phyloP scores from a whole-genome alignment of 164 flowering plant species.

The Stephania yunnanensis region DNA sequence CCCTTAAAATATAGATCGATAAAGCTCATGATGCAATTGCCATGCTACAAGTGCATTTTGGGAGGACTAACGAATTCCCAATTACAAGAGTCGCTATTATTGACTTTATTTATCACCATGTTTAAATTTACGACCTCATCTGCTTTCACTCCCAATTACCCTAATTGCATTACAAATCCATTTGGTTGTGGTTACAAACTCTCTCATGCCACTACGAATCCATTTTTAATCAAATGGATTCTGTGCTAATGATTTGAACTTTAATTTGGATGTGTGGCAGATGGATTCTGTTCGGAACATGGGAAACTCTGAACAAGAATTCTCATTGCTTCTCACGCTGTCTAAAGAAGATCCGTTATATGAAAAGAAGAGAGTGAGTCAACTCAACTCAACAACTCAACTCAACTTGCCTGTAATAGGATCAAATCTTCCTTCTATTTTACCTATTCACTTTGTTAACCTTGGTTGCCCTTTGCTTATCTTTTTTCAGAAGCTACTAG shows the following conservation, averaged over 20 bases:
- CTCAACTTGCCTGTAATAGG: no score
- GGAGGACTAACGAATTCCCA: no score
- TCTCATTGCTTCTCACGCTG: conserved; percentile 36
- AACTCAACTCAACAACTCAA: no score
- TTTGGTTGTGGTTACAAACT: no score
- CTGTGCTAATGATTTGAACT: not conserved
- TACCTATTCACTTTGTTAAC: no score
- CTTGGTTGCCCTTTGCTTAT: not conserved
- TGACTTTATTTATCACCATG: no score
- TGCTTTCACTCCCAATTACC: not conserved
- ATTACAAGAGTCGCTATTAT: no score
- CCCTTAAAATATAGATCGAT: no score
- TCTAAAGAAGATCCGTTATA: conserved; percentile 42
- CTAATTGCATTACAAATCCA: not conserved
- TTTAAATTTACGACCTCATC: not conserved
- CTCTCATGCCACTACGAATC: no score
- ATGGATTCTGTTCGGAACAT: not conserved
- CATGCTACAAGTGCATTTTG: no score
- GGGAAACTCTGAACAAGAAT: conserved; percentile 17
- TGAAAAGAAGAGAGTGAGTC: conserved; percentile 53
- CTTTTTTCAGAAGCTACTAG: conserved; percentile 44
- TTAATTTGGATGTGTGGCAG: conserved; percentile 18
- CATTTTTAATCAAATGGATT: conserved; percentile 14
- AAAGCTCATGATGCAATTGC: no score
- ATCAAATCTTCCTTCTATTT: no score